Evolutionary conservation across 441 rosid genomes (phyloP).

Genomic region (Aleurites moluccanus): DNA sequence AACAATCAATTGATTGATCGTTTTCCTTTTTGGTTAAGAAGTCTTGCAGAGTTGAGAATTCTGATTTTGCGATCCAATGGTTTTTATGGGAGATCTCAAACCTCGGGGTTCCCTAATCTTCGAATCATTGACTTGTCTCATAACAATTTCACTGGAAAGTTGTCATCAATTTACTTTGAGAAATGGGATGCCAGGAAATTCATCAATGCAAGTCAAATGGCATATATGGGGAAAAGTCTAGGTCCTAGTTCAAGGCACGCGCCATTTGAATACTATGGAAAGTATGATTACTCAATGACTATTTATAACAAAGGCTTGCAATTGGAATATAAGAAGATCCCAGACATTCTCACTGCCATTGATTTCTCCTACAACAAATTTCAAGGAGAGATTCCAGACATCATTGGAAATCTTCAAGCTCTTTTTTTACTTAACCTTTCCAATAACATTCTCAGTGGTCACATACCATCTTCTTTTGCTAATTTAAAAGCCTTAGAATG

Average conservation of each 20-base stretch:
- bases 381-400: constrained; percentile 49
- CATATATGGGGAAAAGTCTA: background rate
- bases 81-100: constrained; percentile 21
- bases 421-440: constrained; percentile 50
- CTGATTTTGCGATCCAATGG: constrained; percentile 26
- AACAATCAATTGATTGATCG: constrained; percentile 25
- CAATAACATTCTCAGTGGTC: constrained; percentile 45
- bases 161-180: constrained; percentile 47
- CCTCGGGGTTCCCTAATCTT: constrained; percentile 30
- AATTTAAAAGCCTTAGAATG: constrained; percentile 52
- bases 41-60: constrained; percentile 13
- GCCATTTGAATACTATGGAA: background rate
- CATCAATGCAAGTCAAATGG: constrained; percentile 35
- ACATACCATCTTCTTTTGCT: constrained; percentile 50
- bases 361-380: constrained; percentile 45
- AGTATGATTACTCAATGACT: constrained; percentile 38
- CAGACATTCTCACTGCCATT: constrained; percentile 54
- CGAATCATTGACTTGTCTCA: constrained; percentile 56
- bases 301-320: constrained; percentile 30
- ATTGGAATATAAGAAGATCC: constrained; percentile 47
- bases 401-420: constrained; percentile 42
- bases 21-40: constrained; percentile 37
- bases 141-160: constrained; percentile 52
- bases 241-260: background rate
- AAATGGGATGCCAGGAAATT: constrained; percentile 43